phyloP scores from a whole-genome alignment of 2,329 filamentous ascomycete genomes.

The Colletotrichum liaoningense region DNA sequence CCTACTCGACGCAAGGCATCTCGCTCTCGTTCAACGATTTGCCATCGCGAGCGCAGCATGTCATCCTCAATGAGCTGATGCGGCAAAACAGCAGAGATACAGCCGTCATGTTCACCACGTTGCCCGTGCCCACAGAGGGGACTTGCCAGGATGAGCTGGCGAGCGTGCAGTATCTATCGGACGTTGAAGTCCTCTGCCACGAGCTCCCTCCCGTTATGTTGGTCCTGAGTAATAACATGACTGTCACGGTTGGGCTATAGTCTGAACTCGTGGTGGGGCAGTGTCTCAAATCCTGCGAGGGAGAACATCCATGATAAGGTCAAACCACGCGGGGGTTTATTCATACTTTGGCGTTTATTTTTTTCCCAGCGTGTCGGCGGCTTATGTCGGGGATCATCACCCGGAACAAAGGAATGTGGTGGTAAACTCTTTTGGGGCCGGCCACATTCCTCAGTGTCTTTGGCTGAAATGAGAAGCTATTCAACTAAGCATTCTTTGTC shows the following conservation, averaged over 20 bases:
- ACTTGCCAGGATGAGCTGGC: constrained; percentile 77
- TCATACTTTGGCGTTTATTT: constrained; percentile 29
- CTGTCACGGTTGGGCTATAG: constrained; percentile 81
- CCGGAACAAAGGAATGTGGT: constrained; percentile 34
- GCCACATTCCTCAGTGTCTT: constrained; percentile 35
- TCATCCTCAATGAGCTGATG: constrained; percentile 90
- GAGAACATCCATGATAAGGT: constrained; percentile 24
- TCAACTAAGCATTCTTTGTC: constrained; percentile 33
- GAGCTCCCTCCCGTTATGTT: constrained; percentile 81
- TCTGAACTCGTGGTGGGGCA: constrained; percentile 22
- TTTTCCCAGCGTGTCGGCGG: constrained; percentile 2
- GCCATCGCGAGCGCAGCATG: constrained; percentile 84
- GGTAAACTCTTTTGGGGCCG: constrained; percentile 26
- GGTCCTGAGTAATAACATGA: constrained; percentile 91
- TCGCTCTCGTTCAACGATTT: constrained; percentile 88
- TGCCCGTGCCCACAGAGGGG: constrained; percentile 83
- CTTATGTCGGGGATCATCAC: constrained; percentile 25
- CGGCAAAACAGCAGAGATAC: constrained; percentile 74
- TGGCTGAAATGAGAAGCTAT: constrained; percentile 34
- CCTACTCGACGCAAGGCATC: constrained; percentile 70
- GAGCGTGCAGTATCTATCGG: constrained; percentile 79
- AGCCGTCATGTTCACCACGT: constrained; percentile 84
- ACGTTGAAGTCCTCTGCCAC: constrained; percentile 82
- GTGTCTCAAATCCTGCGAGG: constrained; percentile 29
- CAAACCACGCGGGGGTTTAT: constrained; percentile 30